Conservation (phyloP, 768 basidiomycete species). For the Naematelia aurantialba region DNA sequence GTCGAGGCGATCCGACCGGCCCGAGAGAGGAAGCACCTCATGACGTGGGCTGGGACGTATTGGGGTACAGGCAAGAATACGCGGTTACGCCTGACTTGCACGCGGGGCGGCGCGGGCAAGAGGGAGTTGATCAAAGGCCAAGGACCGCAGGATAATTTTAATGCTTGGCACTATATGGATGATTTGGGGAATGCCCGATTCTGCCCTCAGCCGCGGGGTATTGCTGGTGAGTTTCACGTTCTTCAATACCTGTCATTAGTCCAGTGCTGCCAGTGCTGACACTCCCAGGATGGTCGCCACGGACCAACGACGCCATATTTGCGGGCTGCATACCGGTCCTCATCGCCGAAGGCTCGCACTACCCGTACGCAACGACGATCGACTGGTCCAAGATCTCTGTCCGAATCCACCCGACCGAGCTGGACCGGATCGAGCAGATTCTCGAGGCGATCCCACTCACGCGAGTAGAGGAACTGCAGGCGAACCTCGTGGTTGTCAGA, state of each 20-base stretch:
- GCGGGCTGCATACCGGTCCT: constrained; percentile 54
- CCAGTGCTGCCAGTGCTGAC: too few relatives aligned
- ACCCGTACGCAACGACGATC: constrained; percentile 51
- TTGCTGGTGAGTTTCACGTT: constrained; percentile 34
- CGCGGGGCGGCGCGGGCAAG: constrained; percentile 36
- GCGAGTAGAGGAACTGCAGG: constrained; percentile 49
- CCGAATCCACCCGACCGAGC: constrained; percentile 48
- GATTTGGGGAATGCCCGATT: constrained; percentile 44
- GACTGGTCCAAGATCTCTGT: constrained; percentile 53
- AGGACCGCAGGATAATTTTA: constrained; percentile 36
- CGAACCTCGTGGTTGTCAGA: constrained; percentile 49
- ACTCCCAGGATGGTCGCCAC: constrained; percentile 50
- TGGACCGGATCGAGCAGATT: constrained; percentile 51
- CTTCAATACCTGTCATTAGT: too few relatives aligned
- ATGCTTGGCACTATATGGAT: constrained; percentile 46
- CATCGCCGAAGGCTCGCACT: constrained; percentile 51
- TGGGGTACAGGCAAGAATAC: constrained; percentile 50
- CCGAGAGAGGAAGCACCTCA: constrained; percentile 33
- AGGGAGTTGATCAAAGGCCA: constrained; percentile 31
- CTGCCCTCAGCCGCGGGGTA: constrained; percentile 47
- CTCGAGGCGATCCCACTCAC: constrained; percentile 45
- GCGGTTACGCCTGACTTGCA: constrained; percentile 42
- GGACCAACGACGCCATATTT: constrained; percentile 52
- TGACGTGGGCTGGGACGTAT: constrained; percentile 47
- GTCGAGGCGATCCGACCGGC: constrained; percentile 35